Evolutionary conservation across 495 filamentous ascomycete species (phyloP).

Genomic region (Cercophora sp.): DNA sequence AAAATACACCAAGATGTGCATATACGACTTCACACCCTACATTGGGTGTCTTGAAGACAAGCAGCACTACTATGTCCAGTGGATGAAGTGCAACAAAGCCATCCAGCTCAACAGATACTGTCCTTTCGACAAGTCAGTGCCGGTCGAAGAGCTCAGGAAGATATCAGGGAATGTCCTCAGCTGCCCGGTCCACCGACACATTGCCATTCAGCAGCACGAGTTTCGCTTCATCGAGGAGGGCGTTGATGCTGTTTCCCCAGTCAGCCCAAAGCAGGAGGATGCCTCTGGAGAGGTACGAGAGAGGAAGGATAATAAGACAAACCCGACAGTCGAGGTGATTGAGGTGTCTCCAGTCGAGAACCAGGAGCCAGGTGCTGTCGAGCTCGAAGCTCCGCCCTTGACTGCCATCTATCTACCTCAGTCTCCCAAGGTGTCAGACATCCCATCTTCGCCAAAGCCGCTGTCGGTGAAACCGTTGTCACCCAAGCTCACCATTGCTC

Average conservation of each 20-base stretch:
- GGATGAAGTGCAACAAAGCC: constrained; percentile 30
- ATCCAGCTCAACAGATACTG: constrained; percentile 22
- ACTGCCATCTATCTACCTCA: too few relatives aligned
- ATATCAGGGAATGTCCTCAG: constrained; percentile 25
- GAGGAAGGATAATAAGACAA: background rate
- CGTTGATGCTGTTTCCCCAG: background rate
- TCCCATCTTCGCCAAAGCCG: background rate
- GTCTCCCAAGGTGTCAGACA: background rate
- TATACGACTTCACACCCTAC: constrained; percentile 31
- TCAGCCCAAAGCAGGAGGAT: background rate
- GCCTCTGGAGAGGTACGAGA: background rate
- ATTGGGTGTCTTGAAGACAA: constrained; percentile 19
- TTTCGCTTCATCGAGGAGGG: constrained; percentile 12
- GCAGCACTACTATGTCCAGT: constrained; percentile 31
- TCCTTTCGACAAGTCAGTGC: constrained; percentile 17
- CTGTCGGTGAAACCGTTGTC: background rate
- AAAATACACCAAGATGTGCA: constrained; percentile 22
- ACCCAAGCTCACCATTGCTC: background rate
- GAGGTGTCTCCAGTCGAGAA: background rate
- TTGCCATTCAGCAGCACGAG: constrained; percentile 24
- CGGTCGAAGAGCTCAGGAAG: constrained; percentile 20
- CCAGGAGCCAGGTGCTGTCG: too few relatives aligned
- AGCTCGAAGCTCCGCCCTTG: too few relatives aligned
- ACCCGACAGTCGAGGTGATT: background rate
- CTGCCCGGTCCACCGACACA: constrained; percentile 27